A percentile compares a stretch with the other conserved stretches of the same genome.
phyloP scores from a whole-genome alignment of 202 grass and related monocot genomes.

The Setaria italica region DNA sequence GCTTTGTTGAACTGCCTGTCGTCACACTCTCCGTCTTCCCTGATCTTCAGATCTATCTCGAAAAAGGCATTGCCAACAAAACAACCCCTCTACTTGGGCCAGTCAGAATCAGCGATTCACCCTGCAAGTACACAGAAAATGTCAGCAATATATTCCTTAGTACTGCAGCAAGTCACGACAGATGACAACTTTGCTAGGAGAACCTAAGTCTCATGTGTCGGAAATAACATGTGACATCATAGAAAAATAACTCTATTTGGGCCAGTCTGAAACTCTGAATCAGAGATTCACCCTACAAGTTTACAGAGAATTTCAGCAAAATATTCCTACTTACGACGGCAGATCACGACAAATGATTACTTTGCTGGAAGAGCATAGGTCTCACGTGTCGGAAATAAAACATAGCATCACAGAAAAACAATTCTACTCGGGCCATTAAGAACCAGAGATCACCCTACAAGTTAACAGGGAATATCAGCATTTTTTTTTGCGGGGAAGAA shows the following conservation, averaged over 20 bases:
- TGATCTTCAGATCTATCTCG: constrained; percentile 44
- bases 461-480: neutral
- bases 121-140: neutral
- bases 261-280: neutral
- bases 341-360: neutral
- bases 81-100: constrained; percentile 38
- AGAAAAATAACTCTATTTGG: constrained; percentile 8
- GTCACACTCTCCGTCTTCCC: neutral
- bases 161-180: too few relatives aligned
- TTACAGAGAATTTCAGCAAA: neutral
- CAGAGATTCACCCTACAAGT: constrained; percentile 15
- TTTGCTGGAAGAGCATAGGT: neutral
- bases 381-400: neutral
- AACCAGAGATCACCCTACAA: neutral
- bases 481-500: too few relatives aligned
- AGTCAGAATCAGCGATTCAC: constrained; percentile 25
- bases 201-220: too few relatives aligned
- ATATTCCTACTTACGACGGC: neutral
- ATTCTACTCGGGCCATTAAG: neutral
- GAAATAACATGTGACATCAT: neutral
- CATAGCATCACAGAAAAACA: neutral
- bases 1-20: constrained; percentile 29
- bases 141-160: neutral
- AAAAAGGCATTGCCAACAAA: constrained; percentile 14
- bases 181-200: too few relatives aligned